Evolutionary conservation across 805 yeast species (phyloP).

Genomic region (Ogataea nonfermentans): DNA sequence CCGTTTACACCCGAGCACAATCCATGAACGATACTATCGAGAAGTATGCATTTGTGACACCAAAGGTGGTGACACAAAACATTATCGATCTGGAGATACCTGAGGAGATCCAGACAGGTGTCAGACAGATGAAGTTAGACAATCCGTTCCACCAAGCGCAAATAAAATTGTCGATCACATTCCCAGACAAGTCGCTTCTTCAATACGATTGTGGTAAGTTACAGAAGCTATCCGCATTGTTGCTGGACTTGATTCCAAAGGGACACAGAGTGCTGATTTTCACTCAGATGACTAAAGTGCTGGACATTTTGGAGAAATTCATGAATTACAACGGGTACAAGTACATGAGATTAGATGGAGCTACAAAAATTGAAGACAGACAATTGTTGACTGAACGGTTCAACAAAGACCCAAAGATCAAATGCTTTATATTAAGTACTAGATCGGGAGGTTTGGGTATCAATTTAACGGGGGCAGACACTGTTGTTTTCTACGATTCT

Average conservation of each 20-base stretch:
- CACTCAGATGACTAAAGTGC: constrained; percentile 97
- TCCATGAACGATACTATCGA: constrained; percentile 54
- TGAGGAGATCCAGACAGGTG: constrained; percentile 29
- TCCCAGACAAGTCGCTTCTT: constrained; percentile 89
- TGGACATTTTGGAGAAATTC: constrained; percentile 90
- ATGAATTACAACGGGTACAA: constrained; percentile 91
- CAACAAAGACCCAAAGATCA: constrained; percentile 79
- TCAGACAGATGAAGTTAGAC: constrained; percentile 30
- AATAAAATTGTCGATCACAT: constrained; percentile 84
- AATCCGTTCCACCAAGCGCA: constrained; percentile 79
- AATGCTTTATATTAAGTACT: constrained; percentile 89
- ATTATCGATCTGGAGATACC: constrained; percentile 55
- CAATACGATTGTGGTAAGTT: constrained; percentile 97
- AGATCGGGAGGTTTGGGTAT: constrained; percentile 90
- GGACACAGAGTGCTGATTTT: constrained; percentile 95
- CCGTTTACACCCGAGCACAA: constrained; percentile 40
- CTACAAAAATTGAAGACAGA: constrained; percentile 95
- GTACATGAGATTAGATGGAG: constrained; percentile 94
- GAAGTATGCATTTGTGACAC: constrained; percentile 83
- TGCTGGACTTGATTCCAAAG: constrained; percentile 73
- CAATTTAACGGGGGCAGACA: constrained; percentile 73
- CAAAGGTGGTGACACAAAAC: constrained; percentile 77
- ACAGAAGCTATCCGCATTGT: constrained; percentile 73
- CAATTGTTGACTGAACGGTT: constrained; percentile 91
- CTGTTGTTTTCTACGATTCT: constrained; percentile 71